phyloP scores from a whole-genome alignment of 2,329 filamentous ascomycete genomes.

The Grosmannia penicillata region DNA sequence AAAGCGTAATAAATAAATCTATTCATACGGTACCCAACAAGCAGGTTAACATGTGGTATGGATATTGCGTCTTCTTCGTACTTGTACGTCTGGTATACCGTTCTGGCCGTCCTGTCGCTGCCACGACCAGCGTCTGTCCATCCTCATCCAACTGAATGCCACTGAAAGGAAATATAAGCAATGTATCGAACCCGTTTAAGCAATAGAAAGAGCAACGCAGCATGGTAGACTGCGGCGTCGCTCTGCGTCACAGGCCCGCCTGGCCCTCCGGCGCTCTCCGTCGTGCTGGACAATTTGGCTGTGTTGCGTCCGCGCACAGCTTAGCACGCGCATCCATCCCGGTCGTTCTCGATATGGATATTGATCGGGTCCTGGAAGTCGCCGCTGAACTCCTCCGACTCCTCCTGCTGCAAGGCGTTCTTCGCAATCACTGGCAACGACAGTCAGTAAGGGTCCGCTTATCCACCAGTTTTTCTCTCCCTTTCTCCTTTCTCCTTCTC shows the following conservation, averaged over 20 bases:
- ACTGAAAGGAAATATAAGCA: too few relatives aligned
- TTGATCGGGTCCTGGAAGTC: slow-evolving; percentile 98
- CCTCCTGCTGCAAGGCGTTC: slow-evolving; percentile 90
- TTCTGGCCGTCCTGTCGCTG: background rate
- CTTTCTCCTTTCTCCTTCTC: background rate
- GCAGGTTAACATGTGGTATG: background rate
- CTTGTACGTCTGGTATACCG: background rate
- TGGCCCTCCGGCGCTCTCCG: background rate
- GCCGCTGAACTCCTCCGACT: slow-evolving; percentile 92
- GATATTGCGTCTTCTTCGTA: slow-evolving; percentile 2
- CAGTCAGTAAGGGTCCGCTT: too few relatives aligned
- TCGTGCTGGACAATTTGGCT: background rate
- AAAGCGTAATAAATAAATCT: too few relatives aligned
- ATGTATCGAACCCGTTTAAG: too few relatives aligned
- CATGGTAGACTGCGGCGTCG: too few relatives aligned
- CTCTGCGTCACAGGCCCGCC: too few relatives aligned
- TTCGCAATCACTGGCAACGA: slow-evolving; percentile 94
- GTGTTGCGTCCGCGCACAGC: background rate
- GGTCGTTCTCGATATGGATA: slow-evolving; percentile 88
- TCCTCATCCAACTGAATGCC: too few relatives aligned
- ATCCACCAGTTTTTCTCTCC: background rate
- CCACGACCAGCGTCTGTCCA: too few relatives aligned
- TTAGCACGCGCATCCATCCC: slow-evolving; percentile 87
- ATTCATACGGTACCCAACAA: too few relatives aligned
- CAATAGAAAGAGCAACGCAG: too few relatives aligned